Conservation (phyloP, 2,329 filamentous ascomycete species). For the Cladosporium sp. region DNA sequence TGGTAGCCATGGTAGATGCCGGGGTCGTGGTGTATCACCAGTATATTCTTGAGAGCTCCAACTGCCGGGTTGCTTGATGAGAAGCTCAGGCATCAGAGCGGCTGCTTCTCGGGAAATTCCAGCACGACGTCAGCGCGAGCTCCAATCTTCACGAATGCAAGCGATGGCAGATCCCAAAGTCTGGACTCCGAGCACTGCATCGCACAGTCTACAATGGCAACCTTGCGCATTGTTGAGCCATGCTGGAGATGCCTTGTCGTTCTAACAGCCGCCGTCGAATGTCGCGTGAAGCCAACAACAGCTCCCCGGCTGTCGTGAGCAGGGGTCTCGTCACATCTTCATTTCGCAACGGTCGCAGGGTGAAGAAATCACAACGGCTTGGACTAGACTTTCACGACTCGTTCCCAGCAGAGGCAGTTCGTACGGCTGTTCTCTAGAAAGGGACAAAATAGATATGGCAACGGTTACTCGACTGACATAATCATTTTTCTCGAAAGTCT, state of each 20-base stretch:
- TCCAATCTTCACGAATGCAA: background rate
- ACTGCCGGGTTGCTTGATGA: background rate
- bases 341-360: constrained; percentile 2
- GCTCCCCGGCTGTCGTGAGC: background rate
- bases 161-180: background rate
- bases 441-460: no score
- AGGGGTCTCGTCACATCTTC: constrained; percentile 6
- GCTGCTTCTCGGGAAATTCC: background rate
- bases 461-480: no score
- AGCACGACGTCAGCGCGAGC: background rate
- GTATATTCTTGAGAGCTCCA: background rate
- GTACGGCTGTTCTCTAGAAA: no score
- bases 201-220: background rate
- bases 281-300: background rate
- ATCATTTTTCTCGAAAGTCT: no score
- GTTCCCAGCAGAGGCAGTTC: no score
- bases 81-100: background rate
- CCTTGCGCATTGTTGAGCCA: background rate
- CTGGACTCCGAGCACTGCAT: background rate
- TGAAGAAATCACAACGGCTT: background rate
- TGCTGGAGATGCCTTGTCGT: background rate
- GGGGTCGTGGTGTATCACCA: background rate
- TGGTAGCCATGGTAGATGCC: constrained; percentile 49
- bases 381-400: no score
- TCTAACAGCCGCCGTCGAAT: background rate